Evolutionary conservation across 1,284 basidiomycete genomes (phyloP), one percentile per base, ranked within the genome.

Genomic region (Volvariella surrecta): DNA sequence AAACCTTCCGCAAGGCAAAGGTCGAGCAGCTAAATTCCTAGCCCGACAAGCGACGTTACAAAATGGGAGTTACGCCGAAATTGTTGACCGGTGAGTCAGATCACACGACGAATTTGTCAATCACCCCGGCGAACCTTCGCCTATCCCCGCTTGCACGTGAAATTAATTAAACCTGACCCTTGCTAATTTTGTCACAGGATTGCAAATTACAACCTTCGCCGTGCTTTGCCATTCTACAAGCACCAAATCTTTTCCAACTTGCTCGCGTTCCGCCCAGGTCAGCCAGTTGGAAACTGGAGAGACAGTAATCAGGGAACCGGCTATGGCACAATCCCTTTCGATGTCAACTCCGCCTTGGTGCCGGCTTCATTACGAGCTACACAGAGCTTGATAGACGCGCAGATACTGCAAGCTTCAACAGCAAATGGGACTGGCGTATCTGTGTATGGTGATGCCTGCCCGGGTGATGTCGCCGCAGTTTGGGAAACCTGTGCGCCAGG

Each of bases 261-360:
- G 1, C 43, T 58, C 8, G 49, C 56, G 3, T 55, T 58, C 44
- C 54, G 55, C 8, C 52, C 54, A 2, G 56, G 54, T 1, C 47
- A 56, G 37, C 54, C 56, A 10, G 56, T 58, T 7, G 73, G 73
- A 0, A 67, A 74, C 50, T 76, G 73, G 73, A 55, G 73, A 35
- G 73, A 76, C 52, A 70, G 67, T 19, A 65, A 66, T 45, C 51
- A 64, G 37, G 72, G 73, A 0, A 54, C 71, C 1, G 73, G 71
- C 6, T 70, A 62, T 50, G 71, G 71, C 2, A 57, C 57, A 28
- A 68, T 67, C 43, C 67, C 72, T 6, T 71, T 71, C 48, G 73
- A 74, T 50, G 67, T 74, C 19, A 70, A 69, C 43, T 58, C 62
- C 21, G 72, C 71, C 1, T 58, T 74, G 16, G 66, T 73, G 3